Percentiles rank a stretch among this genome's conserved stretches.
These are phyloP conservation scores for Trichophyton mentagrophytes DNA, from an alignment of 2,329 filamentous ascomycete genomes.

Conservation along the genomic window DNA sequence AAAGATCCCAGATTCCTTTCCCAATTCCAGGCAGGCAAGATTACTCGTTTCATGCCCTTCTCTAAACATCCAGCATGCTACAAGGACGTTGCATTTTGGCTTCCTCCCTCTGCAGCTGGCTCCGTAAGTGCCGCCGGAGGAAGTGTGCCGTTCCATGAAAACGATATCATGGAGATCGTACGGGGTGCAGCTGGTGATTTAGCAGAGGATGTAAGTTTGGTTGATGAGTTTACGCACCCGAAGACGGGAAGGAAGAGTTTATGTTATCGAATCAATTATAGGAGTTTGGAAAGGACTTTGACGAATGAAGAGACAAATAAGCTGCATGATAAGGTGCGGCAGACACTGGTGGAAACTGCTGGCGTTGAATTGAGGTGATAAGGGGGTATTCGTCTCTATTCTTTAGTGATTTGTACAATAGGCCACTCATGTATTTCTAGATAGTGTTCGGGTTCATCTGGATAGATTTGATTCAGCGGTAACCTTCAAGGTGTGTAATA, in stretches of 20 bases:
- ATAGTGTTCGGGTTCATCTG: not conserved
- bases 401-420: not conserved
- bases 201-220: conserved; percentile 74
- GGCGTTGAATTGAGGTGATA: conserved; percentile 63
- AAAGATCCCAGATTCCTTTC: conserved; percentile 68
- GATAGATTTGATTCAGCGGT: not conserved
- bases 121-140: conserved; percentile 28
- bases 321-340: conserved; percentile 56
- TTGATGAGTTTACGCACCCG: conserved; percentile 81
- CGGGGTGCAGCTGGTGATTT: conserved; percentile 67
- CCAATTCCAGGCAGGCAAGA: conserved; percentile 54
- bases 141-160: conserved; percentile 60
- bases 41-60: conserved; percentile 66
- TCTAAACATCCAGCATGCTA: conserved; percentile 81
- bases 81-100: conserved; percentile 92
- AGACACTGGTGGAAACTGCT: conserved; percentile 53
- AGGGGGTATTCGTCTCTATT: not conserved
- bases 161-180: conserved; percentile 94
- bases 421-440: not conserved
- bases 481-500: not conserved
- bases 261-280: conserved; percentile 88
- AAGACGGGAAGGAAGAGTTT: conserved; percentile 70
- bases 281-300: conserved; percentile 80
- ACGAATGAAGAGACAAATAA: conserved; percentile 69
- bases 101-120: conserved; percentile 37